Base-by-base conservation (phyloP, 495 filamentous ascomycete species). In the Darksidea phi region DNA sequence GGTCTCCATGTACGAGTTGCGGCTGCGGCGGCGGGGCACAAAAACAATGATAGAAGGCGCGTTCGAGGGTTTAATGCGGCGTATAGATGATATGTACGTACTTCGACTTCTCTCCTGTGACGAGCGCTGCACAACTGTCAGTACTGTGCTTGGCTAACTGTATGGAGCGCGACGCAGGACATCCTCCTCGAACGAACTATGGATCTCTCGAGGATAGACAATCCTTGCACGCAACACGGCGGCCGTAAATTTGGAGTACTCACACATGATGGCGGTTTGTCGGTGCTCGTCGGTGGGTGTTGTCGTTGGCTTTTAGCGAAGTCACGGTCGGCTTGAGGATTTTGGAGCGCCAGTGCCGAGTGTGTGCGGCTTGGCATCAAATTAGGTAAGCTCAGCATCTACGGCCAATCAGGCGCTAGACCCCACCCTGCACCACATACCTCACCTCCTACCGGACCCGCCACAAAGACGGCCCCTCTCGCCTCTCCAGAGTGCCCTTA, bases 41-140 rank as follows among this genome's bases (percentile, higher is more conserved):
- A 43, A 20, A 11, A 18, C n/a, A 23, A 45, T 24, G 25, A 15
- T 20, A 24, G 23, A 32, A 24, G 34, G 42, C 21, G 55, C 45
- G 28, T 28, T 18, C 1, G 10, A 21, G 2, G 21, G 20, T 11
- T 3, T 7, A 55, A 13, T 6, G 4, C 13, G 18, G 13, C 3
- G 18, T 43, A 15, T 3, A 15, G 41, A 3, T 3, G 3, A 3
- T 43, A 3, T 43, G 41, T 54, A 66, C 63, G 26, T 66, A 66
- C 63, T 86, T 90, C 74, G 84, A 86, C 84, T 88, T 90, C 82
- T 88, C 86, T 76, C 83, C 82, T 64, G 81, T 77, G 75, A 86
- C 83, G 79, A 86, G 83, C 56, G 63, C 61, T 64, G 41, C 10
- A 8, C 15, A 1, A 28, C 17, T 53, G 53, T 64, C 23, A 58